Evolutionary conservation across 2,329 filamentous ascomycete genomes (phyloP).

Genomic region (Pseudodiploospora longispora): DNA sequence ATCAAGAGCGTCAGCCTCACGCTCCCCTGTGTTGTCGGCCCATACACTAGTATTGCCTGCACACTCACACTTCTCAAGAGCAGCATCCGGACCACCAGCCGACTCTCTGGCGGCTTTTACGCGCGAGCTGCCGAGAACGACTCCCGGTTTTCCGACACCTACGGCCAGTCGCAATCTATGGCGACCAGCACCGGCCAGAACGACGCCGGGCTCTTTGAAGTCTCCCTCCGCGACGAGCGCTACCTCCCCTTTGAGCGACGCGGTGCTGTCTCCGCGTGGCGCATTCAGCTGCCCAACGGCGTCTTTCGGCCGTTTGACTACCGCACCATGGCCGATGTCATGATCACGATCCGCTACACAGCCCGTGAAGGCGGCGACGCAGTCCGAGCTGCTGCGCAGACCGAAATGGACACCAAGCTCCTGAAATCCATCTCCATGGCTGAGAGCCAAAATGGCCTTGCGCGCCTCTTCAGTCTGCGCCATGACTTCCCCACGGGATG

Average conservation of each 20-base stretch:
- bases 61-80: neutral
- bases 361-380: conserved; percentile 18
- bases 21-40: conserved; percentile 16
- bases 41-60: neutral
- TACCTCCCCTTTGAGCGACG: conserved; percentile 30
- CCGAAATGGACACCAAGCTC: no score
- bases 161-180: conserved; percentile 6
- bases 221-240: conserved; percentile 20
- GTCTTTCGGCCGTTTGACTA: conserved; percentile 22
- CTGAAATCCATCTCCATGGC: no score
- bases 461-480: no score
- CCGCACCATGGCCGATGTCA: conserved; percentile 23
- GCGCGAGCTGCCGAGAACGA: neutral
- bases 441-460: no score
- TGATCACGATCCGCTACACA: conserved; percentile 29
- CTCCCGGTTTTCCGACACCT: neutral
- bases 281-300: conserved; percentile 19
- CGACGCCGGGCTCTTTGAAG: conserved; percentile 28
- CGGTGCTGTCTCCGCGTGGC: conserved; percentile 25
- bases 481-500: no score
- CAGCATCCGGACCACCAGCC: neutral
- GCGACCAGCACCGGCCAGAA: conserved; percentile 5
- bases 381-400: no score
- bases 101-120: neutral
- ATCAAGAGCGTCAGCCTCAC: conserved; percentile 22